Base-by-base conservation (phyloP, 2,329 filamentous ascomycete genomes). In the Sarocladium kiliense region DNA sequence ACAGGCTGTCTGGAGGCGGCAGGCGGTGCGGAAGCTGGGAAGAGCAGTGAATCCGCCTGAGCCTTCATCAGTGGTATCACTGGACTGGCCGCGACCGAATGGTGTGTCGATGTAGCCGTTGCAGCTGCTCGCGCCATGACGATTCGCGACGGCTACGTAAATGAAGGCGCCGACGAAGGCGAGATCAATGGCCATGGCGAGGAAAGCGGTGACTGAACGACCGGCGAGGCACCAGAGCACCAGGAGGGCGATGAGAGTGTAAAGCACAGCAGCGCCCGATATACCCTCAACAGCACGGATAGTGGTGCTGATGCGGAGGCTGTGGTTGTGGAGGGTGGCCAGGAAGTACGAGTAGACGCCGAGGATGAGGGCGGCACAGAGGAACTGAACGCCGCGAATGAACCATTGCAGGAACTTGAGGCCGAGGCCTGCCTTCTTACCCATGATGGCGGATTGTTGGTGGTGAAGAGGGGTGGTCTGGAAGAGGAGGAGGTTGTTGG, bases 261-360 rank as follows among this genome's bases (percentile, higher is more conserved):
- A 97, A 9, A 95, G 67, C 0, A 86, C 81, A 2, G 84, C 89
- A 1, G 80, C 79, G 53, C 91, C 92, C 0, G 89, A 80, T 57
- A 97, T 85, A 59, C 89, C 90, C 65, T 86, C 85, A 55, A 94
- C 88, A 26, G 89, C 89, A 55, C 86, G 85, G 57, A 87, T 74
- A 74, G 81, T 86, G 61, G 71, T 82, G 18, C 80, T 76, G 61
- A 92, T 91, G 56, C 65, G 56, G 14, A 86, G 69, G 61, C 84
- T 64, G 71, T 90, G 83, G 64, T 86, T 82, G 58, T 80, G 69
- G 14, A 92, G 81, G 9, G 87, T 80, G 9, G 87, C 84, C 51
- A 97, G 82, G 78, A 91, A 95, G 78, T 95, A 96, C 51, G 85
- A 86, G 77, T 87, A 92, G 65, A 94, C 81, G 61, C 81, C 87